Percentiles rank a stretch among this genome's conserved stretches.
Evolutionary conservation across 2,329 filamentous ascomycete species (phyloP).

Genomic region (Cyclaneusma minus): DNA sequence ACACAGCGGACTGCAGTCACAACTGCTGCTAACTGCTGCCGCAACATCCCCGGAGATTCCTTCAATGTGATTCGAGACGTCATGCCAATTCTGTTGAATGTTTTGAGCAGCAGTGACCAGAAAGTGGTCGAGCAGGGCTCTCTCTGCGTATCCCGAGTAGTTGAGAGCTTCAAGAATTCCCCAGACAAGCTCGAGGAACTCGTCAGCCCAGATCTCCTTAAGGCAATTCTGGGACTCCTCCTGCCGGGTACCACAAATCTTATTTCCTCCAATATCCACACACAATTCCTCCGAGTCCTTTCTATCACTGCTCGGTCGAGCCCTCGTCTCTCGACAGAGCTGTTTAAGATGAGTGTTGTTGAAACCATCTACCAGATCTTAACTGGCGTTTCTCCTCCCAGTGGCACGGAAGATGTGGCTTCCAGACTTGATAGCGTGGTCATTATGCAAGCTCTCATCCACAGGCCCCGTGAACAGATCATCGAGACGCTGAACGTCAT

Average conservation of each 20-base stretch:
- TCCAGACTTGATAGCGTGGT: slow-evolving; percentile 90
- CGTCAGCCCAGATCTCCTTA: slow-evolving; percentile 74
- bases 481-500: slow-evolving; percentile 96
- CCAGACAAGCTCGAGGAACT: slow-evolving; percentile 81
- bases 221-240: slow-evolving; percentile 71
- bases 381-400: slow-evolving; percentile 85
- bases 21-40: slow-evolving; percentile 94
- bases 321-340: slow-evolving; percentile 69
- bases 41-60: slow-evolving; percentile 87
- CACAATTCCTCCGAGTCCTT: slow-evolving; percentile 83
- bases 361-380: slow-evolving; percentile 96
- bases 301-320: slow-evolving; percentile 84
- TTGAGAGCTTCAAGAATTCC: slow-evolving; percentile 90
- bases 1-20: slow-evolving; percentile 94
- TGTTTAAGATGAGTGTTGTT: slow-evolving; percentile 93
- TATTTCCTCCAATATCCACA: slow-evolving; percentile 88
- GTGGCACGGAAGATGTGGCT: slow-evolving; percentile 59
- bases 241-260: slow-evolving; percentile 91
- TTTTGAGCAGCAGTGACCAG: slow-evolving; percentile 83
- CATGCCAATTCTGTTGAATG: slow-evolving; percentile 88
- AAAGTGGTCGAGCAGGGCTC: slow-evolving; percentile 95
- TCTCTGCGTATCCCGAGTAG: slow-evolving; percentile 84
- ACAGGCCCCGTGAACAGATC: slow-evolving; percentile 87
- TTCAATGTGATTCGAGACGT: slow-evolving; percentile 86
- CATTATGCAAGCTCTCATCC: slow-evolving; percentile 96